phyloP scores from a whole-genome alignment of 2,329 filamentous ascomycete genomes.

The Pyrenophora seminiperda region DNA sequence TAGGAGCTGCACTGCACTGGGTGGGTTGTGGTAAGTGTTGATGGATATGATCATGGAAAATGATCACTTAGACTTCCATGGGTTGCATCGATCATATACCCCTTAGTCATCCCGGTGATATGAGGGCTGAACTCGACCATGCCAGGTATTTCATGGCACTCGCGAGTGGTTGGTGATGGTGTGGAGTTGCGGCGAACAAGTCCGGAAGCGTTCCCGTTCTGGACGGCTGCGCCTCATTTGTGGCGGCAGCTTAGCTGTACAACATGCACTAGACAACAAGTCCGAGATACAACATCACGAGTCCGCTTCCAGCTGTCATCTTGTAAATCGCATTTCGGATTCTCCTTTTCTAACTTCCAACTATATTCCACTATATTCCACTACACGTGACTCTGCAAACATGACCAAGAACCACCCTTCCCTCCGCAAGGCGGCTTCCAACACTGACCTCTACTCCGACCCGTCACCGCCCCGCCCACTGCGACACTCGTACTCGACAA shows the following conservation, averaged over 20 bases:
- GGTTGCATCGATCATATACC: no score
- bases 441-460: slow-evolving; percentile 46
- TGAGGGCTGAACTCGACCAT: no score
- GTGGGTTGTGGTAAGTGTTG: neutral
- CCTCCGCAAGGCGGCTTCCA: slow-evolving; percentile 45
- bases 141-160: no score
- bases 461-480: slow-evolving; percentile 38
- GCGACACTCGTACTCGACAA: slow-evolving; percentile 33
- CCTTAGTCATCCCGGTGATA: no score
- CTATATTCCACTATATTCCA: slow-evolving; percentile 1
- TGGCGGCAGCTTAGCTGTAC: slow-evolving; percentile 14
- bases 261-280: neutral
- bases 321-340: neutral
- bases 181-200: slow-evolving; percentile 6
- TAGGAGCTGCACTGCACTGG: neutral
- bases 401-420: slow-evolving; percentile 49
- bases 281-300: slow-evolving; percentile 1
- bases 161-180: neutral
- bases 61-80: no score
- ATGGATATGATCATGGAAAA: no score
- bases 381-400: neutral
- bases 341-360: neutral
- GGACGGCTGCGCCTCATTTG: slow-evolving; percentile 17
- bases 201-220: slow-evolving; percentile 14
- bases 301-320: slow-evolving; percentile 3